Conservation (phyloP, 2,329 filamentous ascomycete species). For the Pseudocercospora pini-densiflorae region DNA sequence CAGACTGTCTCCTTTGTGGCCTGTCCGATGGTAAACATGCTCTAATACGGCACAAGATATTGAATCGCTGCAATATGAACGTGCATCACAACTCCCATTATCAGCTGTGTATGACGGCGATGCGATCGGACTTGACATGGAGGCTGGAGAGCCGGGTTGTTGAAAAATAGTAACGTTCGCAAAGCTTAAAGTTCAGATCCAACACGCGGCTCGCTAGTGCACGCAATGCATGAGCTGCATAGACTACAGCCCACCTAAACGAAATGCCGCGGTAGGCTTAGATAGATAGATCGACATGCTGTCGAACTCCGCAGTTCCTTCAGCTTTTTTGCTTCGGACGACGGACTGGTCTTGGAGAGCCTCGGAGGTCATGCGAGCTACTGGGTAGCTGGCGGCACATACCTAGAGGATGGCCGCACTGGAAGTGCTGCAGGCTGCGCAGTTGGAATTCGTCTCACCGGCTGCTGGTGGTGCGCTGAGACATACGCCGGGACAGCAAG, state of each 20-base stretch:
- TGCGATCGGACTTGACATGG: neutral
- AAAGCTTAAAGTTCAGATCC: slow-evolving; percentile 6
- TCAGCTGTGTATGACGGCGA: neutral
- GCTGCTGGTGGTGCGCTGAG: neutral
- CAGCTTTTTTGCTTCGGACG: neutral
- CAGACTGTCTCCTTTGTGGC: too few relatives aligned
- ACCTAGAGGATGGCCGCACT: slow-evolving; percentile 17
- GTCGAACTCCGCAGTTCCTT: slow-evolving; percentile 3
- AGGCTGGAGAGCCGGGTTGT: neutral
- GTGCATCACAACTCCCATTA: neutral
- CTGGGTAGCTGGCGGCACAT: slow-evolving; percentile 3
- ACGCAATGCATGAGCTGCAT: slow-evolving; percentile 6
- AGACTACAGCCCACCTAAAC: slow-evolving; percentile 7
- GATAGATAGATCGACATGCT: neutral
- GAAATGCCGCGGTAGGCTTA: slow-evolving; percentile 8
- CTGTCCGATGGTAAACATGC: too few relatives aligned
- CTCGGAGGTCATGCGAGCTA: neutral
- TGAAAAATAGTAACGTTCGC: slow-evolving; percentile 4
- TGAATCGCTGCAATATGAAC: neutral
- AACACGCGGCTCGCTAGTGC: slow-evolving; percentile 3
- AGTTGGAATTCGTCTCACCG: slow-evolving; percentile 18
- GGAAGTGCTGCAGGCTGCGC: slow-evolving; percentile 18
- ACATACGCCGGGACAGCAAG: slow-evolving; percentile 14
- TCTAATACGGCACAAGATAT: neutral
- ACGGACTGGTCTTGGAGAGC: neutral